A percentile compares a stretch with the other conserved stretches of the same genome.
These are phyloP conservation scores for Aureobasidium sp. DNA, from an alignment of 2,329 filamentous ascomycete genomes.

Conservation along the genomic window DNA sequence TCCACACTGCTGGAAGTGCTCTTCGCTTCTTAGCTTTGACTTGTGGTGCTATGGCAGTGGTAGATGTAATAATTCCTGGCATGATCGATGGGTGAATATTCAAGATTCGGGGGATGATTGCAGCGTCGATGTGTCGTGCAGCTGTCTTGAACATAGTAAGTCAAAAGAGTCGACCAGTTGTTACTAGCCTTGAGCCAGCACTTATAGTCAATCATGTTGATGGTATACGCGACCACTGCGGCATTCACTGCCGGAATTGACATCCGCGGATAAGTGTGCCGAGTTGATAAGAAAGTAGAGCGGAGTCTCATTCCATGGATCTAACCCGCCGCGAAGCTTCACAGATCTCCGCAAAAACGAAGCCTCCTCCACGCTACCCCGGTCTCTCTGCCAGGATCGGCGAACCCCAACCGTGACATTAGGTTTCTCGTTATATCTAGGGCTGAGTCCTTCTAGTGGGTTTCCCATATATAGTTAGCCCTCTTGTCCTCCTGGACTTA, in stretches of 20 bases:
- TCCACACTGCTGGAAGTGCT: constrained; percentile 27
- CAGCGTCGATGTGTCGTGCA: constrained; percentile 8
- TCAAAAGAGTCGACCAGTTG: no score
- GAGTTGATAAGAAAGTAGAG: neutral
- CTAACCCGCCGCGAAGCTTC: neutral
- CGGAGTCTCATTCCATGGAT: neutral
- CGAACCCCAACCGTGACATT: neutral
- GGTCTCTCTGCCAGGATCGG: neutral
- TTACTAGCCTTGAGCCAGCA: no score
- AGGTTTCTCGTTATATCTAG: neutral
- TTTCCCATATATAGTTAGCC: neutral
- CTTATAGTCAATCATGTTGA: neutral
- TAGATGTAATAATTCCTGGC: constrained; percentile 9
- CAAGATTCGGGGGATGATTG: constrained; percentile 10
- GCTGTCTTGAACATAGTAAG: constrained; percentile 14
- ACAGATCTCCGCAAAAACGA: neutral
- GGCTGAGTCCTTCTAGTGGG: neutral
- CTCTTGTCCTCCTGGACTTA: neutral
- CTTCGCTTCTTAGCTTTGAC: constrained; percentile 8
- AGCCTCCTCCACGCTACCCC: neutral
- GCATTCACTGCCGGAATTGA: neutral
- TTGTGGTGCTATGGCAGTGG: neutral
- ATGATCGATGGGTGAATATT: constrained; percentile 8
- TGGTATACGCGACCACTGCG: neutral
- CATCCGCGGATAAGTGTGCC: no score